Base-by-base conservation (phyloP, 768 basidiomycete species). In the Mycena indigotica region DNA sequence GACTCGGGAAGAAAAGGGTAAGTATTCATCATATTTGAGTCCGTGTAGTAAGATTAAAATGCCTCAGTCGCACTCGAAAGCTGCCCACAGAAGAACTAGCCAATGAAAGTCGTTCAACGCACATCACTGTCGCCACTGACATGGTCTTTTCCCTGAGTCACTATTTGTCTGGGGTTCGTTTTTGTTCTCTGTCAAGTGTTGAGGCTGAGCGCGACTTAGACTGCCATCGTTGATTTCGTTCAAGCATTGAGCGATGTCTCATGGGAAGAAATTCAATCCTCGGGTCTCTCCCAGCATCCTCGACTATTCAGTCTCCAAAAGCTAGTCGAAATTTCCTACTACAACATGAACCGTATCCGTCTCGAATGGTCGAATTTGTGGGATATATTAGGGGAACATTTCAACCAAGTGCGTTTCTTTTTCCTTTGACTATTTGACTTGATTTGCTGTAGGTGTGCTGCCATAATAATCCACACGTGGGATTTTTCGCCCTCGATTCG, bases 221-320 rank as follows among this genome's bases (percentile, higher is more conserved):
- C 87, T 25, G 97, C 97, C 10, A 99, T 99, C 62, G 93, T 98
- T 32, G 93, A 98, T 71, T 99, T 99, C 63, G 97, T 98, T 3
- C 90, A 88, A 72, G 95, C 97, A 2, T 78, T 99, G 4, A 93
- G 93, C 69, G 93, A 96, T 66, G 91, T 99, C 32, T 99, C 97
- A 35, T 98, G 96, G 96, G 94, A 98, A 71, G 97, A 99, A 74
- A 99, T 99, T 32, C 94, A 97, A 71, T 95, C 95, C 1, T 98
- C 97, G 0, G 95, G 95, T 17, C 75, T 94, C 26, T 96, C 96
- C 3, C 89, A 95, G 60, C 90, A 94, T 69, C 96, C 97, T 1
- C 86, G 97, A 24, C 78, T 98, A 55, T 99, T 98, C 81, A 96
- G 95, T 72, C 75, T 99, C 55, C 95, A 98, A 73, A 99, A 98